A percentile compares a stretch with the other conserved stretches of the same genome.
phyloP scores from a whole-genome alignment of 306 rosid genomes.

The Begonia peltatifolia region DNA sequence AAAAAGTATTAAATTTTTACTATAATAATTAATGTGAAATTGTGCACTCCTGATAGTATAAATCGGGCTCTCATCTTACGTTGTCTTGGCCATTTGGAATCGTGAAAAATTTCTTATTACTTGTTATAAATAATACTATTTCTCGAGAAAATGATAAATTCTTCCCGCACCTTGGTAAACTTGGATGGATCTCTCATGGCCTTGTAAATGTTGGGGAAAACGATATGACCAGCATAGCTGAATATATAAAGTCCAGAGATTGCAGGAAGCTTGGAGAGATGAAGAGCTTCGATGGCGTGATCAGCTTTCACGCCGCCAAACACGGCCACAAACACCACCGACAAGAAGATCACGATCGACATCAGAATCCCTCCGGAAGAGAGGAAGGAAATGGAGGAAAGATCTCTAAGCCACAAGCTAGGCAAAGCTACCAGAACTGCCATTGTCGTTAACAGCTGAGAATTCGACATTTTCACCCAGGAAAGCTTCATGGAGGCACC shows the following conservation, averaged over 20 bases:
- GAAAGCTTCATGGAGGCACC: constrained; percentile 23
- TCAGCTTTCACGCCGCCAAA: constrained; percentile 27
- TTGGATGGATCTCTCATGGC: constrained; percentile 79
- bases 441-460: constrained; percentile 33
- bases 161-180: constrained; percentile 44
- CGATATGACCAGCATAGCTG: constrained; percentile 57
- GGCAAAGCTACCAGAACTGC: constrained; percentile 49
- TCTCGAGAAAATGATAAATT: not conserved
- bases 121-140: not conserved
- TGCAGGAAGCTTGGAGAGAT: constrained; percentile 40
- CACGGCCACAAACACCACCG: constrained; percentile 35
- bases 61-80: too few relatives aligned
- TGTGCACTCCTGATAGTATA: too few relatives aligned
- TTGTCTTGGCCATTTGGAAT: too few relatives aligned
- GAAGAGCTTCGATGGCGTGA: constrained; percentile 32
- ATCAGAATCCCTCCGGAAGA: constrained; percentile 48
- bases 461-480: constrained; percentile 17
- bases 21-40: too few relatives aligned
- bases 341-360: constrained; percentile 39
- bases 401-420: constrained; percentile 49
- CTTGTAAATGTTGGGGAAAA: constrained; percentile 54
- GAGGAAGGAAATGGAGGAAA: constrained; percentile 55
- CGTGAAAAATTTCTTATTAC: not conserved
- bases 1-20: too few relatives aligned
- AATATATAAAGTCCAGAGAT: constrained; percentile 53